These are phyloP conservation scores for Microdochium bolleyi DNA, from an alignment of 2,329 filamentous ascomycete genomes.

Conservation along the genomic window DNA sequence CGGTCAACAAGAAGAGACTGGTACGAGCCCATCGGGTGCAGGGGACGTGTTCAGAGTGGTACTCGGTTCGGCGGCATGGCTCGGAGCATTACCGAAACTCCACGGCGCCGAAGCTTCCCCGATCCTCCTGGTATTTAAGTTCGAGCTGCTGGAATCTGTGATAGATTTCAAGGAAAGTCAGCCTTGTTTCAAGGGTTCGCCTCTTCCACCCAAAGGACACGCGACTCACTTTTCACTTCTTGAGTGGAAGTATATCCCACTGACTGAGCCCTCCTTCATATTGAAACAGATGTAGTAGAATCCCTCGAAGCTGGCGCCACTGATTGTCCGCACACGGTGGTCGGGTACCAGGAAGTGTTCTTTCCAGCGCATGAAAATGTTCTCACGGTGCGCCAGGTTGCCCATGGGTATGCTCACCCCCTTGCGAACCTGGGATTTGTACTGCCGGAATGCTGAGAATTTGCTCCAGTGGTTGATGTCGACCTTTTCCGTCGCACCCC, in stretches of 20 bases:
- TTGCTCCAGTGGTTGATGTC: conserved; percentile 91
- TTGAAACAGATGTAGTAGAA: conserved; percentile 99
- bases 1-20: background rate
- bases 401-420: conserved; percentile 49
- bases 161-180: conserved; percentile 7
- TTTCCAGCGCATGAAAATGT: conserved; percentile 99
- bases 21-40: too few species aligned
- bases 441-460: conserved; percentile 78
- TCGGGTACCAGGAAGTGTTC: conserved; percentile 96
- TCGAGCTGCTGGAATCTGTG: conserved; percentile 84
- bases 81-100: conserved; percentile 62
- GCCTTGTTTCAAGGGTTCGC: background rate
- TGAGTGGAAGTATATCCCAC: conserved; percentile 94
- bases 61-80: too few species aligned
- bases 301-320: conserved; percentile 91
- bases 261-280: conserved; percentile 76
- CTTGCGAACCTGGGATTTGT: conserved; percentile 50
- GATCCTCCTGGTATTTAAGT: conserved; percentile 78
- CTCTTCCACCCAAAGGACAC: background rate
- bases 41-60: too few species aligned
- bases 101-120: conserved; percentile 74
- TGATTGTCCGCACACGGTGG: conserved; percentile 83
- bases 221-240: conserved; percentile 87
- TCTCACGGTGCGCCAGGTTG: conserved; percentile 72
- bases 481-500: conserved; percentile 87